These are phyloP conservation scores for Cladophialophora immunda DNA, from an alignment of 2,329 filamentous ascomycete species.

Conservation along the genomic window DNA sequence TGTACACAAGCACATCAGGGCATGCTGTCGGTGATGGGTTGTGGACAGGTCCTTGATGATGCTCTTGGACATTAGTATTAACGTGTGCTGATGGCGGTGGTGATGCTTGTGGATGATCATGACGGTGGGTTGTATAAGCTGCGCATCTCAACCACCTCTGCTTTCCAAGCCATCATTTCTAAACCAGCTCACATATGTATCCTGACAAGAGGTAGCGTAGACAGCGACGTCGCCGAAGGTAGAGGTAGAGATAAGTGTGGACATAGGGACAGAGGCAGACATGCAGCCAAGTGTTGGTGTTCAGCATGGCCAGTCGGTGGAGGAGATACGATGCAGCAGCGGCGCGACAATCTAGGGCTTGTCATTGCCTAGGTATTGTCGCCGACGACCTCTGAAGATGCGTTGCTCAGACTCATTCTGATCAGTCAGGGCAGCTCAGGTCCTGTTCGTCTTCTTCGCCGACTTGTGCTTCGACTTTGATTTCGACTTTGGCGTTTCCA, in stretches of 20 bases:
- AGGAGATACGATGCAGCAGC: neutral
- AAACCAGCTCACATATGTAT: neutral
- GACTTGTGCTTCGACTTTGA: neutral
- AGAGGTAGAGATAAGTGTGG: neutral
- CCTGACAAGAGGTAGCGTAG: neutral
- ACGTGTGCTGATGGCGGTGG: neutral
- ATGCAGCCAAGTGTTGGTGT: neutral
- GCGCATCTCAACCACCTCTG: neutral
- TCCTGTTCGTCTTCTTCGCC: neutral
- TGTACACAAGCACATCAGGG: too few species aligned
- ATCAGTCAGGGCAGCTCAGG: neutral
- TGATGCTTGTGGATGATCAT: neutral
- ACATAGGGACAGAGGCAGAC: neutral
- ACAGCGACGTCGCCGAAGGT: neutral
- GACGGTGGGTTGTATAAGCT: neutral
- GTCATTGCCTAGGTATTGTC: too few species aligned
- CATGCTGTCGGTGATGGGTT: too few species aligned
- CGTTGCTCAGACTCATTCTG: neutral
- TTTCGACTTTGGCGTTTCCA: conserved; percentile 9
- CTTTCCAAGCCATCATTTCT: neutral
- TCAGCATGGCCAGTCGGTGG: neutral
- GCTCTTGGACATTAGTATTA: too few species aligned
- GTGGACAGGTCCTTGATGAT: neutral
- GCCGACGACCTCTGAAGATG: neutral
- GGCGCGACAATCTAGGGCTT: too few species aligned